phyloP scores from a whole-genome alignment of 75 land plant genomes.

The Selaginella moellendorffii region DNA sequence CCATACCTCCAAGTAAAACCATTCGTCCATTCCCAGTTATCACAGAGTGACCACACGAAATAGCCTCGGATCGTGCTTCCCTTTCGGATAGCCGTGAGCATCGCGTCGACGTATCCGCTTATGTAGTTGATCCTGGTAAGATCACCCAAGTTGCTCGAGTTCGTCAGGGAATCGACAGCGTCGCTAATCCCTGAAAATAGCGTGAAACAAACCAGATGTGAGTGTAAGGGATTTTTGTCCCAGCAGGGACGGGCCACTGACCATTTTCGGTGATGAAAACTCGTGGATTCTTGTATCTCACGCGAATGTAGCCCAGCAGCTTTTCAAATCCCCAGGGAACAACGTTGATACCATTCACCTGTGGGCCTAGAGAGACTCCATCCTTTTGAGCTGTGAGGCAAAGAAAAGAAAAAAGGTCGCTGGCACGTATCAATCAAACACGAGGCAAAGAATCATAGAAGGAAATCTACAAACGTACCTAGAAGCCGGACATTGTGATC shows the following conservation, averaged over 20 bases:
- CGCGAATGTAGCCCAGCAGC: not conserved
- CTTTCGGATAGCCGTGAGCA: not conserved
- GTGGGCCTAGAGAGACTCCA: not conserved
- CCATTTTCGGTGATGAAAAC: constrained; percentile 5
- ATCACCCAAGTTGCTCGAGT: not conserved
- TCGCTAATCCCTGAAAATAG: not conserved
- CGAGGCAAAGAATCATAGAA: no score
- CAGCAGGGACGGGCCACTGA: no score
- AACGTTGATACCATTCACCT: not conserved
- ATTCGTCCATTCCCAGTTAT: not conserved
- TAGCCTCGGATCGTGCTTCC: not conserved
- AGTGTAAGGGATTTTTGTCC: no score
- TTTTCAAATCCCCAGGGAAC: constrained; percentile 14
- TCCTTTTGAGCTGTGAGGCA: not conserved
- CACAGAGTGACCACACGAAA: not conserved
- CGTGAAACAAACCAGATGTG: not conserved
- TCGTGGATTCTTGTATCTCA: not conserved
- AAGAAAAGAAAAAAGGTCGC: no score
- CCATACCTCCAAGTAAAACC: not conserved
- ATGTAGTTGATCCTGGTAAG: not conserved
- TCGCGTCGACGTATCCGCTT: not conserved
- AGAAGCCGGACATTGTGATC: no score
- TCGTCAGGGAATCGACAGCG: not conserved
- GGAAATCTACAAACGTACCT: no score
- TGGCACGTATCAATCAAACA: no score